Base-by-base conservation (phyloP, 1,284 basidiomycete genomes). In the Dichomitus squalens region DNA sequence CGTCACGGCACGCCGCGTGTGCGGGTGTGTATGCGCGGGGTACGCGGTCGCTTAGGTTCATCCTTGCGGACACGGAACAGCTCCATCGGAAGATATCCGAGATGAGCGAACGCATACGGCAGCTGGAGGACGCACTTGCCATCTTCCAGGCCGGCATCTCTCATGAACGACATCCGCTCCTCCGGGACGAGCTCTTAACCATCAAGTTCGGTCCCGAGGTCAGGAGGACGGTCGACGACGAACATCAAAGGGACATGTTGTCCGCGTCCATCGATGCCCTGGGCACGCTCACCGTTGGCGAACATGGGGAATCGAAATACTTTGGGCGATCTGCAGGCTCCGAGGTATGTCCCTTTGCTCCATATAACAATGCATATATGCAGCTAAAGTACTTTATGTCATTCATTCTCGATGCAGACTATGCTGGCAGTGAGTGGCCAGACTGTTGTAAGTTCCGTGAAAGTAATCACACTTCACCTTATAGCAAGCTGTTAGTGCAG, bases 1-100 rank as follows among this genome's bases (percentile, higher is more conserved):
- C 25, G 18, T 12, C 14, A 25, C 25, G 25, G 4, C 16, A 39
- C 16, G 2, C 16, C 36, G 12, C 34, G 48, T 25, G 18, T 36
- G 33, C 23, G 16, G 14, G 3, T 31, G 27, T 23, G 18, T 23
- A 21, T 52, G 35, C 27, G 48, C 31, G 29, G 18, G 25, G 18
- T n/a, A 5, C 35, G 11, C n/a, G 23, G 25, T n/a, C 36, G 14
- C 49, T 40, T 55, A 88, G 88, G 51, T 90, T 91, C 66, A 86
- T 90, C 36, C 80, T 90, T n/a, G 87, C 88, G 2, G 87, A 88
- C 63, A 91, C 88, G 2, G 88, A 90, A 57, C 83, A 85, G 61
- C 74, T 92, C 27, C 89, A 92, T 67, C 74, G 80, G 51, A 90
- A 90, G 70, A 90, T 91, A 44, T 74, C 81, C 0, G 77, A 79